phyloP scores from a whole-genome alignment of 2,329 filamentous ascomycete species.

The Harringtonia aguacate region DNA sequence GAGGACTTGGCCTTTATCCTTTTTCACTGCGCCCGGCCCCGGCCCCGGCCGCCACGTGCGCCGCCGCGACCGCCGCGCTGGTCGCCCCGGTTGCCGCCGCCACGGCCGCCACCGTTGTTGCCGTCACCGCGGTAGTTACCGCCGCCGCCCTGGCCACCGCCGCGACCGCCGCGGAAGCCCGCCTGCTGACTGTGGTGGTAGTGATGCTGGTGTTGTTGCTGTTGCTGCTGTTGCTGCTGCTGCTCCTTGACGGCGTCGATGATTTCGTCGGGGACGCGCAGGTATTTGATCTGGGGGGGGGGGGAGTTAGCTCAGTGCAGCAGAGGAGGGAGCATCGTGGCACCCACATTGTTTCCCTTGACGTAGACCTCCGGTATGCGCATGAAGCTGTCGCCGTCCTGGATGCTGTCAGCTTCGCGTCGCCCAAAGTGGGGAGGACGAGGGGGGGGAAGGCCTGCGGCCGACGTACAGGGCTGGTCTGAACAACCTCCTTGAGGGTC shows the following conservation, averaged over 20 bases:
- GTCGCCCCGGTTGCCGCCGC: slow-evolving; percentile 33
- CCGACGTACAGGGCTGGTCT: slow-evolving; percentile 66
- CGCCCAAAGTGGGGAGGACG: too few species aligned
- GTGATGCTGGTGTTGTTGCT: slow-evolving; percentile 10
- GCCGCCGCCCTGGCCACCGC: slow-evolving; percentile 42
- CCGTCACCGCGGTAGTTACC: slow-evolving; percentile 45
- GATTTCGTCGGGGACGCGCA: slow-evolving; percentile 92
- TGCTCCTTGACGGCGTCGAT: slow-evolving; percentile 90
- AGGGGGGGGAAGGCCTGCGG: too few species aligned
- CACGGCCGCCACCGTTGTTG: slow-evolving; percentile 42
- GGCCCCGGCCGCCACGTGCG: slow-evolving; percentile 41
- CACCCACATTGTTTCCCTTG: slow-evolving; percentile 85
- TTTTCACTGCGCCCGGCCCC: slow-evolving; percentile 18
- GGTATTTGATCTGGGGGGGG: slow-evolving; percentile 78
- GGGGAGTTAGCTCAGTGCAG: not conserved
- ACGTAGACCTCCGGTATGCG: slow-evolving; percentile 90
- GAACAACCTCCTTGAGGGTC: slow-evolving; percentile 91
- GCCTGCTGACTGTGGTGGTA: slow-evolving; percentile 21
- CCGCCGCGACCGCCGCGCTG: slow-evolving; percentile 30
- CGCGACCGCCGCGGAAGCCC: slow-evolving; percentile 52
- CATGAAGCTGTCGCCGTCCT: slow-evolving; percentile 91
- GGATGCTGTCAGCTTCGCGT: slow-evolving; percentile 5
- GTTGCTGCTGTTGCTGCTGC: slow-evolving; percentile 63
- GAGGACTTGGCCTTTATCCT: not conserved
- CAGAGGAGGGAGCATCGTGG: not conserved